Evolutionary conservation across 1,284 basidiomycete species (phyloP).

Genomic region (Ustilago lituana): DNA sequence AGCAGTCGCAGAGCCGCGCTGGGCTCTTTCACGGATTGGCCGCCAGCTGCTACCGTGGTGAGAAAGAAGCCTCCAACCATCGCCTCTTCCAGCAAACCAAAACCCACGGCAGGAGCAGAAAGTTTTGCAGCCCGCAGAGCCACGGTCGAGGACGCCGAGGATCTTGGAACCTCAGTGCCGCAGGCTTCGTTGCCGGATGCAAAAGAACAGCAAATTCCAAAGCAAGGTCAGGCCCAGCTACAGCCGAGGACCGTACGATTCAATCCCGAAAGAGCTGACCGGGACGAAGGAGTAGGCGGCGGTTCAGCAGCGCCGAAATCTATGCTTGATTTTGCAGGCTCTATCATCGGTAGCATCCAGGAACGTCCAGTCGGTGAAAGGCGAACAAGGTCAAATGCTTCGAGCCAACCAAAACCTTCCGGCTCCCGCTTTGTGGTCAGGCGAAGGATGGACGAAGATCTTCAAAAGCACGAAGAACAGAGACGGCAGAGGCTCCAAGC

Average conservation of each 20-base stretch:
- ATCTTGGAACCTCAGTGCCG: neutral
- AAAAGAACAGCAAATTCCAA: neutral
- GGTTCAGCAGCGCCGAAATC: neutral
- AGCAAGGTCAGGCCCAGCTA: neutral
- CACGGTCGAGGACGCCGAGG: slow-evolving; percentile 9
- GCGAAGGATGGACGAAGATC: slow-evolving; percentile 45
- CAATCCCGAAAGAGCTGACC: neutral
- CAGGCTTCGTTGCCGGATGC: neutral
- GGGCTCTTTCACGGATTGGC: slow-evolving; percentile 50
- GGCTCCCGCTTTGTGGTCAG: slow-evolving; percentile 39
- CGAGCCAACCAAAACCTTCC: slow-evolving; percentile 13
- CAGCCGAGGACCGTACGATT: slow-evolving; percentile 19
- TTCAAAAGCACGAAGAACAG: slow-evolving; percentile 38
- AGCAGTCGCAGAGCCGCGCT: slow-evolving; percentile 26
- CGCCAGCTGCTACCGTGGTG: slow-evolving; percentile 53
- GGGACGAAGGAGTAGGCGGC: neutral
- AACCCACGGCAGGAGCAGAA: neutral
- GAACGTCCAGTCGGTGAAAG: slow-evolving; percentile 29
- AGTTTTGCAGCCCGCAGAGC: neutral
- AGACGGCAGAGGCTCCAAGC: slow-evolving; percentile 14
- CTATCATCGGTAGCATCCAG: slow-evolving; percentile 39
- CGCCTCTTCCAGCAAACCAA: slow-evolving; percentile 15
- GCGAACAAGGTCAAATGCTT: slow-evolving; percentile 1
- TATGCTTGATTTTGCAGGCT: slow-evolving; percentile 15
- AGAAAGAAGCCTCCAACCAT: slow-evolving; percentile 43